Evolutionary conservation across 177 flowering plant species (phyloP).

Genomic region (Telopea speciosissima): DNA sequence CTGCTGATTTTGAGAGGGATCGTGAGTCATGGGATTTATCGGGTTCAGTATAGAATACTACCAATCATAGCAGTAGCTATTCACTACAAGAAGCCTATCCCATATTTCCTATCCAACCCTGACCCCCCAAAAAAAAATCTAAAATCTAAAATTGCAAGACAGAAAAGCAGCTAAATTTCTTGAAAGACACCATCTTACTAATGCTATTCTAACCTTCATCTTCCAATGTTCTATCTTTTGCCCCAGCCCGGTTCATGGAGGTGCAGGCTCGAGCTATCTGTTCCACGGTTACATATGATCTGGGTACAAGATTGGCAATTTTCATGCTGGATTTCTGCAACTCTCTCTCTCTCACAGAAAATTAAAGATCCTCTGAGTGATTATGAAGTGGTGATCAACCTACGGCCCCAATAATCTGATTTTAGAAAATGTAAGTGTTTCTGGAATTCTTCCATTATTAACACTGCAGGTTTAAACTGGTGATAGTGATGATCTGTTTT

Average conservation of each 20-base stretch:
- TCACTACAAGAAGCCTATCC: neutral
- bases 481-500: neutral
- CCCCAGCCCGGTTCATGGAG: constrained; percentile 61
- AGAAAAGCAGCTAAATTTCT: no score
- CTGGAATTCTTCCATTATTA: neutral
- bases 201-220: neutral
- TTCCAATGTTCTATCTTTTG: constrained; percentile 3
- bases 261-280: constrained; percentile 63
- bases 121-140: no score
- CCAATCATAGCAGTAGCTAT: neutral
- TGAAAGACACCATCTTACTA: no score
- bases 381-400: constrained; percentile 71
- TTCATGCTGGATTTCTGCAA: constrained; percentile 80
- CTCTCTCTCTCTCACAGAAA: constrained; percentile 22
- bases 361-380: constrained; percentile 47
- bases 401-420: constrained; percentile 89
- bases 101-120: neutral
- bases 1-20: constrained; percentile 75
- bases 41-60: constrained; percentile 35
- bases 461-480: neutral
- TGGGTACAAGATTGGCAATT: constrained; percentile 87
- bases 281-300: constrained; percentile 72
- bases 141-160: no score
- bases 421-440: constrained; percentile 63
- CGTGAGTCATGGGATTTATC: constrained; percentile 72